Conservation (phyloP, 1,139 yeast species). For the Meyerozyma carpophila region DNA sequence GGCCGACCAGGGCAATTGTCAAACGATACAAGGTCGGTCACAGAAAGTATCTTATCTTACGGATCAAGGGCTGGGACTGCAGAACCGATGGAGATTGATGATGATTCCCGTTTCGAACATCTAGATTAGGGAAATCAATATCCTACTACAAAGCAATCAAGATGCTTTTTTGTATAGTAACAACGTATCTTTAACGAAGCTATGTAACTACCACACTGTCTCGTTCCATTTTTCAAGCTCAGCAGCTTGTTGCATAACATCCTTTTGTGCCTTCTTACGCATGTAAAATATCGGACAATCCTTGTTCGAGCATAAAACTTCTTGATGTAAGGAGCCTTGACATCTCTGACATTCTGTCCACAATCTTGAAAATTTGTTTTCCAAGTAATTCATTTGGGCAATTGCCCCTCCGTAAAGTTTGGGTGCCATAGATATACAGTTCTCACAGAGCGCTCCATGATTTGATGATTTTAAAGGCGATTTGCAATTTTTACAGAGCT, state of each 20-base stretch:
- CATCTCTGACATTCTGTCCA: slow-evolving; percentile 99
- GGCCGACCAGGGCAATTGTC: slow-evolving; percentile 31
- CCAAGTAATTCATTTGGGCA: slow-evolving; percentile 73
- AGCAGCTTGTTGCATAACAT: slow-evolving; percentile 59
- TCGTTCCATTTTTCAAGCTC: slow-evolving; percentile 73
- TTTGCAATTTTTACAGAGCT: slow-evolving; percentile 82
- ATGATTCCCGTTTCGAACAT: slow-evolving; percentile 11
- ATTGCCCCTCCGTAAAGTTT: slow-evolving; percentile 74
- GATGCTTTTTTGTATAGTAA: not conserved
- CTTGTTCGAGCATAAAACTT: slow-evolving; percentile 88
- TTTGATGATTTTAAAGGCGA: slow-evolving; percentile 65
- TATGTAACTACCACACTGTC: slow-evolving; percentile 43
- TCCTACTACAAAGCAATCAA: not conserved
- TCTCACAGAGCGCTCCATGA: slow-evolving; percentile 76
- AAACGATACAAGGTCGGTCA: slow-evolving; percentile 25
- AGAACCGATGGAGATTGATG: slow-evolving; percentile 14
- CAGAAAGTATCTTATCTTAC: slow-evolving; percentile 24
- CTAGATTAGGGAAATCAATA: slow-evolving; percentile 6
- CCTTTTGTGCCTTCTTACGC: slow-evolving; percentile 94
- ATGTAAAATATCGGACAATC: slow-evolving; percentile 97
- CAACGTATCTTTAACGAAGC: not conserved
- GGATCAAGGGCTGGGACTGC: slow-evolving; percentile 5
- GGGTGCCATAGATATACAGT: slow-evolving; percentile 73
- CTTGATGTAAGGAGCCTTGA: slow-evolving; percentile 93
- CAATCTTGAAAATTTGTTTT: slow-evolving; percentile 75